Percentiles rank a stretch among this genome's conserved stretches.
Conservation (phyloP, 352 stramenopile genomes). For the Globisporangium barbulae region DNA sequence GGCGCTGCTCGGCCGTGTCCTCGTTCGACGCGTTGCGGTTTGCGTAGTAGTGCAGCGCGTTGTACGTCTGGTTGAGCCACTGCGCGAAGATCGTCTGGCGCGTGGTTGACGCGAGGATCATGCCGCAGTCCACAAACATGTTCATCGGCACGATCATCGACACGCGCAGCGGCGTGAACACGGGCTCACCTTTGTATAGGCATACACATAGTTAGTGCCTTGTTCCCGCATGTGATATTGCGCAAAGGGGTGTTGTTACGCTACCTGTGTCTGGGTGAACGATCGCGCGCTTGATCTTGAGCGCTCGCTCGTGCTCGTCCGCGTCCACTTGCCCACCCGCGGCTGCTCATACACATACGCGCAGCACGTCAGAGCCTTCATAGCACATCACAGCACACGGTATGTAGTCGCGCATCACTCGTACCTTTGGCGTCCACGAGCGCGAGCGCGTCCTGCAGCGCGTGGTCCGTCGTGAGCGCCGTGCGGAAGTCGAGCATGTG, state of each 20-base stretch:
- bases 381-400: background rate
- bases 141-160: conserved; percentile 90
- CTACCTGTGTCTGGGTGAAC: conserved; percentile 73
- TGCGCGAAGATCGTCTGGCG: conserved; percentile 70
- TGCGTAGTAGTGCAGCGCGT: conserved; percentile 88
- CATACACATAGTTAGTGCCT: background rate
- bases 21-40: conserved; percentile 87
- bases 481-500: conserved; percentile 80
- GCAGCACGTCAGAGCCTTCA: no score
- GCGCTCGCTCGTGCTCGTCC: conserved; percentile 39
- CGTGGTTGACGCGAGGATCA: conserved; percentile 73
- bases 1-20: conserved; percentile 66
- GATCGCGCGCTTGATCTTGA: conserved; percentile 69
- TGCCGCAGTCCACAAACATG: conserved; percentile 75
- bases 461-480: conserved; percentile 55
- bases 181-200: conserved; percentile 27
- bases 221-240: background rate
- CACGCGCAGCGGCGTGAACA: conserved; percentile 68
- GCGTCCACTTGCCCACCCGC: conserved; percentile 35
- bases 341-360: conserved; percentile 16
- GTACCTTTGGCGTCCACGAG: conserved; percentile 38
- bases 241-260: background rate
- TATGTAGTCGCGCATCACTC: background rate
- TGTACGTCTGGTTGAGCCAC: conserved; percentile 90
- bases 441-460: conserved; percentile 41